phyloP scores from a whole-genome alignment of 768 basidiomycete species.

The Coprinopsis strossmayeri region DNA sequence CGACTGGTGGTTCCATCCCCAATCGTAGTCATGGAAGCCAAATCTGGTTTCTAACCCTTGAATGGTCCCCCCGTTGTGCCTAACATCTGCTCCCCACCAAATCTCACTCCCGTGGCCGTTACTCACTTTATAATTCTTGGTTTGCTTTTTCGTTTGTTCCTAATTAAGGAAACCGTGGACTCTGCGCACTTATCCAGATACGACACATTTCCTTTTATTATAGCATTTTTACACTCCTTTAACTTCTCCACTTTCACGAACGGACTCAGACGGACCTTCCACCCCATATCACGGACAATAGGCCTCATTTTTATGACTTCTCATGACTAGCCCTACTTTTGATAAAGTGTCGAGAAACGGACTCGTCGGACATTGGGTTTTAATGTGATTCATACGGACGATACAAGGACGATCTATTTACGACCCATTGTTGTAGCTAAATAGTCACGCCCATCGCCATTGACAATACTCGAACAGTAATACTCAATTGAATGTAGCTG shows the following conservation, averaged over 20 bases:
- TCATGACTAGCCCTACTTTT: constrained; percentile 4
- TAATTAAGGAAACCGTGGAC: constrained; percentile 7
- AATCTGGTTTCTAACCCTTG: constrained; percentile 1
- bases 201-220: constrained; percentile 3
- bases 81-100: constrained; percentile 1
- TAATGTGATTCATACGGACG: constrained; percentile 8
- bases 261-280: constrained; percentile 12
- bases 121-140: constrained; percentile 10
- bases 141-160: constrained; percentile 1
- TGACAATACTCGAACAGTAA: not conserved
- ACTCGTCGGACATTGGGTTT: constrained; percentile 13
- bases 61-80: constrained; percentile 11
- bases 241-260: constrained; percentile 6
- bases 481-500: no score
- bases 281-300: constrained; percentile 6
- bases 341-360: constrained; percentile 9
- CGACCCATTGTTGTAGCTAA: constrained; percentile 1
- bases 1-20: no score
- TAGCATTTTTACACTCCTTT: not conserved
- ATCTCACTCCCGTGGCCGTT: constrained; percentile 1
- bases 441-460: constrained; percentile 4
- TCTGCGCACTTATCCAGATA: constrained; percentile 11
- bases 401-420: constrained; percentile 8
- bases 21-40: no score
- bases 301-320: constrained; percentile 7